phyloP scores from a whole-genome alignment of 371 early-diverging fungal genomes.

The Rhizopus stolonifer region DNA sequence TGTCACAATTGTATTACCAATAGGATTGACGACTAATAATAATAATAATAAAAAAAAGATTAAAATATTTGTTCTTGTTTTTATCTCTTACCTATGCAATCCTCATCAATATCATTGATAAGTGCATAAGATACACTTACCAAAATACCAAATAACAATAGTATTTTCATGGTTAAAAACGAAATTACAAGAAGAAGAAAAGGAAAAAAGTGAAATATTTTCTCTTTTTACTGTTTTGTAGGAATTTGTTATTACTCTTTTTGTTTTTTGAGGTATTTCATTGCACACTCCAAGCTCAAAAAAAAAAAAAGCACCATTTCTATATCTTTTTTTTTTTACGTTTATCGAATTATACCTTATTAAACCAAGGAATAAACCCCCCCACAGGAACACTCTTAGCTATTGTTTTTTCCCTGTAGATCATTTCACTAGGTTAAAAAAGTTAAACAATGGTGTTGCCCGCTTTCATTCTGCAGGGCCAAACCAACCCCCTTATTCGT shows the following conservation, averaged over 20 bases:
- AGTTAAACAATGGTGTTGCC: too few species aligned
- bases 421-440: too few species aligned
- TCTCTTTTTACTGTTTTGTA: not conserved
- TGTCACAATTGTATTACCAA: slow-evolving; percentile 26
- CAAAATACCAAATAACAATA: not conserved
- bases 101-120: not conserved
- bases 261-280: too few species aligned
- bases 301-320: too few species aligned
- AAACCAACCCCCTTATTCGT: too few species aligned
- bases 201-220: not conserved
- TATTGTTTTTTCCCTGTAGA: too few species aligned
- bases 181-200: not conserved
- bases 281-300: too few species aligned
- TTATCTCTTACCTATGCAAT: not conserved
- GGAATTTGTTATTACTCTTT: not conserved
- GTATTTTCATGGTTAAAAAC: slow-evolving; percentile 1
- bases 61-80: not conserved
- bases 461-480: too few species aligned
- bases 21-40: slow-evolving; percentile 17
- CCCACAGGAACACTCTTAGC: too few species aligned
- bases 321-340: too few species aligned
- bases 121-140: not conserved
- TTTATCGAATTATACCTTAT: too few species aligned
- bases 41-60: not conserved
- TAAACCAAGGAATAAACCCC: too few species aligned